phyloP scores from a whole-genome alignment of 352 stramenopile species.

The Pythium folliculosum region DNA sequence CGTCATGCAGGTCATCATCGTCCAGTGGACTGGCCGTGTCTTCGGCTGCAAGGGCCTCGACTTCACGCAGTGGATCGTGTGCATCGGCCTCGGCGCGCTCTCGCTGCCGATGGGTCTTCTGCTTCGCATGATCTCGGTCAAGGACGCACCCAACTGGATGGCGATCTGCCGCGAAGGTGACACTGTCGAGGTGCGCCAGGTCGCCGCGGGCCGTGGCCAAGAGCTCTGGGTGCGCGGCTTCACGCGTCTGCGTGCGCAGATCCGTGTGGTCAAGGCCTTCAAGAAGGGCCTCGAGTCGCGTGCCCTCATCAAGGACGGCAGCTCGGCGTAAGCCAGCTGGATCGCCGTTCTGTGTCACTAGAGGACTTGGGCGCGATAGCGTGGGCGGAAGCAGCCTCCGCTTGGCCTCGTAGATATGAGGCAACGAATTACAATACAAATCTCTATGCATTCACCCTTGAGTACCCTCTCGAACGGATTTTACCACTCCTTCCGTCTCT shows the following conservation, averaged over 20 bases:
- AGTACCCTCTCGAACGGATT: too few relatives aligned
- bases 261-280: conserved; percentile 17
- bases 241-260: conserved; percentile 18
- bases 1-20: conserved; percentile 93
- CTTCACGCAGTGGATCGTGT: conserved; percentile 48
- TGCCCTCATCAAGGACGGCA: conserved; percentile 13
- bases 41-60: conserved; percentile 63
- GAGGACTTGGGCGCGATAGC: background rate
- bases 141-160: conserved; percentile 50
- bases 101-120: conserved; percentile 56
- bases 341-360: background rate
- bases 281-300: conserved; percentile 16
- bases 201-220: conserved; percentile 33
- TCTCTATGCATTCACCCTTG: background rate
- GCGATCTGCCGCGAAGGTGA: conserved; percentile 55
- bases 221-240: conserved; percentile 23
- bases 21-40: conserved; percentile 89
- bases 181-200: conserved; percentile 33
- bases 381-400: background rate
- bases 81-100: conserved; percentile 43
- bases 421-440: conserved; percentile 1
- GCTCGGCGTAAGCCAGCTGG: conserved; percentile 1
- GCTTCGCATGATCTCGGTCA: conserved; percentile 53
- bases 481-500: too few relatives aligned
- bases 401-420: background rate